Conservation (phyloP, 2,329 filamentous ascomycete species). For the Drechmeria coniospora region DNA sequence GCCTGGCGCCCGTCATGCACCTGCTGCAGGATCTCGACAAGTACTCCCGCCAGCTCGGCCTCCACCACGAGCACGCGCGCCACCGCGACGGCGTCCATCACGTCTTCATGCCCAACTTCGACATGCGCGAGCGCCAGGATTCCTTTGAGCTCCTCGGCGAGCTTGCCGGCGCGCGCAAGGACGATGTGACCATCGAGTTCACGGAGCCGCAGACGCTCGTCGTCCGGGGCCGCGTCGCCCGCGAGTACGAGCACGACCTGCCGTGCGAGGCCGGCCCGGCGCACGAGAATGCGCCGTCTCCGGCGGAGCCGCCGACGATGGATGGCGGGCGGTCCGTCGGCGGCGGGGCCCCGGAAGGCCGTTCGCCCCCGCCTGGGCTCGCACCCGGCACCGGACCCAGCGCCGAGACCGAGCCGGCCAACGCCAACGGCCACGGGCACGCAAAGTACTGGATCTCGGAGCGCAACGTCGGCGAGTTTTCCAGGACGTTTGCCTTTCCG, state of each 20-base stretch:
- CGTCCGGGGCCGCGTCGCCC: slow-evolving; percentile 51
- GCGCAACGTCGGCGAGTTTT: slow-evolving; percentile 47
- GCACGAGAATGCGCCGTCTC: no score
- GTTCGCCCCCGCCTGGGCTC: no score
- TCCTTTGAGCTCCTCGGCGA: slow-evolving; percentile 62
- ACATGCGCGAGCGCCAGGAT: slow-evolving; percentile 49
- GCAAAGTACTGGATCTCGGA: slow-evolving; percentile 52
- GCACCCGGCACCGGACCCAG: no score
- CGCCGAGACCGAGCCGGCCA: slow-evolving; percentile 17
- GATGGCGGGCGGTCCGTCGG: no score
- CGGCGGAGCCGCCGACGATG: no score
- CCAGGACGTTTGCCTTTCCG: slow-evolving; percentile 50
- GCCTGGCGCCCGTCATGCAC: slow-evolving; percentile 41
- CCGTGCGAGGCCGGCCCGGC: slow-evolving; percentile 14
- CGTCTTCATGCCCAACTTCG: slow-evolving; percentile 54
- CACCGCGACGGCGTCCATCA: slow-evolving; percentile 13
- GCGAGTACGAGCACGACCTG: slow-evolving; percentile 34
- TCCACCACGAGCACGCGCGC: slow-evolving; percentile 5
- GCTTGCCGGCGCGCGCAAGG: slow-evolving; percentile 56
- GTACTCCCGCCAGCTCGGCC: slow-evolving; percentile 22
- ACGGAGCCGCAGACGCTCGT: slow-evolving; percentile 53
- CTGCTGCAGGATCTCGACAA: slow-evolving; percentile 42
- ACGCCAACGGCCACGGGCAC: slow-evolving; percentile 14
- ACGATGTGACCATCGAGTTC: slow-evolving; percentile 60
- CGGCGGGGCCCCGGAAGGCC: no score